Conservation (phyloP, 768 basidiomycete species). For the Tylopilus rubrobrunneus region DNA sequence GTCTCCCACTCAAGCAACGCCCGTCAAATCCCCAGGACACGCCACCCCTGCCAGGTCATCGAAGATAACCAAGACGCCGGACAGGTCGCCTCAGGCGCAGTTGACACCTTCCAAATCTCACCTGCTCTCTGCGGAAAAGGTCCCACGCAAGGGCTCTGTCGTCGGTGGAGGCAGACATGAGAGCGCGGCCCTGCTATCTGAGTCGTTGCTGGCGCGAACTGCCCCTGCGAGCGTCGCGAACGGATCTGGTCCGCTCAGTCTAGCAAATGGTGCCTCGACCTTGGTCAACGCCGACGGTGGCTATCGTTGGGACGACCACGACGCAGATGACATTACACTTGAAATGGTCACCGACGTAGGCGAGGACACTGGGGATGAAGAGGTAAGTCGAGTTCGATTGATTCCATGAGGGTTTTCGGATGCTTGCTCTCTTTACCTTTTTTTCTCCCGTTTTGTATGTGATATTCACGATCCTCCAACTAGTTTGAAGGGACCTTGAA, state of each 20-base stretch:
- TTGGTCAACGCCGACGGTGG: constrained; percentile 18
- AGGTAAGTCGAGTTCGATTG: constrained; percentile 37
- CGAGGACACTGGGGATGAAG: constrained; percentile 70
- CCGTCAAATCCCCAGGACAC: constrained; percentile 20
- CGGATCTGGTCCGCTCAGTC: constrained; percentile 19
- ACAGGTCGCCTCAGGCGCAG: constrained; percentile 17
- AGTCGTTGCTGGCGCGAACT: constrained; percentile 12
- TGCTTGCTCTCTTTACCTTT: background rate
- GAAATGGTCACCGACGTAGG: constrained; percentile 62
- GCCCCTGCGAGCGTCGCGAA: constrained; percentile 18
- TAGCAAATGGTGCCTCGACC: constrained; percentile 21
- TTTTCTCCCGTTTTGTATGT: background rate
- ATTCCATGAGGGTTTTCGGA: too few relatives aligned
- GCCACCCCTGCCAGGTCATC: constrained; percentile 24
- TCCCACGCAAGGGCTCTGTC: constrained; percentile 18
- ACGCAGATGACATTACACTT: constrained; percentile 60
- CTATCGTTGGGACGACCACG: constrained; percentile 32
- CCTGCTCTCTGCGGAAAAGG: constrained; percentile 15
- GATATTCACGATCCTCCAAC: background rate
- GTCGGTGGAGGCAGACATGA: constrained; percentile 16
- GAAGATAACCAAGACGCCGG: constrained; percentile 19
- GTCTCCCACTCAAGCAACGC: constrained; percentile 13
- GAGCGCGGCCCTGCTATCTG: constrained; percentile 14
- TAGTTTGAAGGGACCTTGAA: constrained; percentile 46
- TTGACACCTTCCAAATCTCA: constrained; percentile 19